Evolutionary conservation across 805 yeast genomes (phyloP).

Genomic region (Teunomyces pallodes): DNA sequence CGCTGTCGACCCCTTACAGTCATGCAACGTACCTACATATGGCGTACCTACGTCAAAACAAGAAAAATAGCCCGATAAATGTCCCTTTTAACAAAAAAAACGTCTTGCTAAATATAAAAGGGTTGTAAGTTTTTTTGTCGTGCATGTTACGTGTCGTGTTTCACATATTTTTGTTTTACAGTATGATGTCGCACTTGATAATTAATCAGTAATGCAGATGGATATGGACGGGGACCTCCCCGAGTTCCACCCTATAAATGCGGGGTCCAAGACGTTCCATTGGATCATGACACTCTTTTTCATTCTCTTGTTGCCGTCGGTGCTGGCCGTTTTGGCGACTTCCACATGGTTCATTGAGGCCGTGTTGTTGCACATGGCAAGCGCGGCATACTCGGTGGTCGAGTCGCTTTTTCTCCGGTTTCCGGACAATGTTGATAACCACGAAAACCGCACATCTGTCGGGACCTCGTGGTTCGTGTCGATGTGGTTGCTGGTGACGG

Average conservation of each 20-base stretch:
- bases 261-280: slow-evolving; percentile 58
- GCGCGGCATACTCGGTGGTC: slow-evolving; percentile 49
- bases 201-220: slow-evolving; percentile 8
- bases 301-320: slow-evolving; percentile 54
- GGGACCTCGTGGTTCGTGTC: slow-evolving; percentile 68
- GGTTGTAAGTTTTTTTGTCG: too few relatives aligned
- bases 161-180: too few relatives aligned
- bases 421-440: slow-evolving; percentile 58
- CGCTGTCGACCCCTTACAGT: too few relatives aligned
- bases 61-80: too few relatives aligned
- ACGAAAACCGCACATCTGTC: slow-evolving; percentile 64
- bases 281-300: slow-evolving; percentile 54
- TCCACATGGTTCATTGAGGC: slow-evolving; percentile 50
- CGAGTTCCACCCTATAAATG: slow-evolving; percentile 45
- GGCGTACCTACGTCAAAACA: too few relatives aligned
- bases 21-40: neutral
- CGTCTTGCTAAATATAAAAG: too few relatives aligned
- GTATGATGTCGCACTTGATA: too few relatives aligned
- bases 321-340: slow-evolving; percentile 52
- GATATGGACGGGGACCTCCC: slow-evolving; percentile 28
- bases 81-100: too few relatives aligned
- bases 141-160: too few relatives aligned
- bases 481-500: too few relatives aligned
- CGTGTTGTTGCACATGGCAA: slow-evolving; percentile 44
- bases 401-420: slow-evolving; percentile 60